Evolutionary conservation across 495 filamentous ascomycete species (phyloP).

Genomic region (Penicillium pulvis): DNA sequence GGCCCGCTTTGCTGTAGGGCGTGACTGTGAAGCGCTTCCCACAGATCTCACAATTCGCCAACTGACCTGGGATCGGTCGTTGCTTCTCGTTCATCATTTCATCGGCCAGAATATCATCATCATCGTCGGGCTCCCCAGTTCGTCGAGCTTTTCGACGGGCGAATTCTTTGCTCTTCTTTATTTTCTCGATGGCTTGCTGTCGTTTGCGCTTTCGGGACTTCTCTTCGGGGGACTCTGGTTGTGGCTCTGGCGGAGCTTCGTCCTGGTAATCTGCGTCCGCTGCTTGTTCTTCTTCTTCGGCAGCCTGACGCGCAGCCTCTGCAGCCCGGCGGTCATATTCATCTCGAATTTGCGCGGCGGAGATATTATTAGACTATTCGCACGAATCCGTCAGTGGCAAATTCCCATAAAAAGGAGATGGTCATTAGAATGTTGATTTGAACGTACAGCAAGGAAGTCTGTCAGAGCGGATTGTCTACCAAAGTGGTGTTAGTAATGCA

Average conservation of each 20-base stretch:
- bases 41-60: constrained; percentile 85
- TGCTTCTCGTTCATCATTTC: constrained; percentile 63
- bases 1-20: constrained; percentile 80
- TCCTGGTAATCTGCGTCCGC: constrained; percentile 29
- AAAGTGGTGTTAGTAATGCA: constrained; percentile 19
- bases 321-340: constrained; percentile 57
- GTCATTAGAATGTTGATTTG: background rate
- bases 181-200: constrained; percentile 67
- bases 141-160: constrained; percentile 57
- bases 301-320: constrained; percentile 45
- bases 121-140: constrained; percentile 49
- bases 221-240: constrained; percentile 47
- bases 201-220: constrained; percentile 62
- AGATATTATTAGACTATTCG: constrained; percentile 79
- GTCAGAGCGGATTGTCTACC: constrained; percentile 72
- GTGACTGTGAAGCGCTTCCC: constrained; percentile 92
- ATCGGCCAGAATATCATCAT: constrained; percentile 49
- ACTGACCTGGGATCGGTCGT: constrained; percentile 77
- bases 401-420: background rate
- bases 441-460: constrained; percentile 72
- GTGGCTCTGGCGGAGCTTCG: constrained; percentile 27
- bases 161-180: constrained; percentile 74
- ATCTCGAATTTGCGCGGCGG: constrained; percentile 72
- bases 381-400: background rate
- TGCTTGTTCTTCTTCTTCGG: constrained; percentile 17